Conservation (phyloP, 1,139 yeast species). For the Trichomonascaceae sp. region DNA sequence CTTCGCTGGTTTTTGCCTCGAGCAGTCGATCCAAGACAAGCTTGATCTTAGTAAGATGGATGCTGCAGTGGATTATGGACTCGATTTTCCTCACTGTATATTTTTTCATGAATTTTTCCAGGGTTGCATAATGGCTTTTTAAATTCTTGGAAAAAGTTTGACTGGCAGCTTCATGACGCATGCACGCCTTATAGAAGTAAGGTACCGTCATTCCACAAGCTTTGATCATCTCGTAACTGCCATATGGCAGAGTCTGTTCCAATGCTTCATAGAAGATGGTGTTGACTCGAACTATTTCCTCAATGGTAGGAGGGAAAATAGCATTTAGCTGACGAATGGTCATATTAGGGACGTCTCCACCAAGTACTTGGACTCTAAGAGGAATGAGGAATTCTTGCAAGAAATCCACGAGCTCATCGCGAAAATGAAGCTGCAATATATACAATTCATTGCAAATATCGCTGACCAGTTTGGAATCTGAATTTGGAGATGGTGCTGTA, state of each 20-base stretch:
- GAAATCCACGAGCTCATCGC: slow-evolving; percentile 64
- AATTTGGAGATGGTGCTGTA: slow-evolving; percentile 13
- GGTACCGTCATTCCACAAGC: slow-evolving; percentile 81
- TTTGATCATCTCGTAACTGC: slow-evolving; percentile 65
- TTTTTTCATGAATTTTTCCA: slow-evolving; percentile 35
- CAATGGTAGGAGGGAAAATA: slow-evolving; percentile 90
- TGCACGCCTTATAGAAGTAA: slow-evolving; percentile 84
- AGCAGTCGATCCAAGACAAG: slow-evolving; percentile 57
- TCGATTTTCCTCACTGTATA: slow-evolving; percentile 38
- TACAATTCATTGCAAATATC: slow-evolving; percentile 63
- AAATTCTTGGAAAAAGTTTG: slow-evolving; percentile 47
- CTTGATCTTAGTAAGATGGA: slow-evolving; percentile 70
- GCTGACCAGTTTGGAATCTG: slow-evolving; percentile 27
- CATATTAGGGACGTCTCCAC: slow-evolving; percentile 42
- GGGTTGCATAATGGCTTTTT: slow-evolving; percentile 23
- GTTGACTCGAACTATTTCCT: slow-evolving; percentile 83
- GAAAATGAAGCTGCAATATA: slow-evolving; percentile 64
- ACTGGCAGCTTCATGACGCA: slow-evolving; percentile 89
- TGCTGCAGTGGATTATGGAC: slow-evolving; percentile 62
- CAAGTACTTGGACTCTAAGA: slow-evolving; percentile 60
- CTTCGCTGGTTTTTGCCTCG: slow-evolving; percentile 28
- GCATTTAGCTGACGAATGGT: slow-evolving; percentile 62
- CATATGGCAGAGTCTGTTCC: slow-evolving; percentile 58
- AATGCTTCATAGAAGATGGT: slow-evolving; percentile 76
- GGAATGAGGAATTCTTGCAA: slow-evolving; percentile 77